Evolutionary conservation across 805 yeast genomes (phyloP).

Genomic region (Schwanniomyces yamadae): DNA sequence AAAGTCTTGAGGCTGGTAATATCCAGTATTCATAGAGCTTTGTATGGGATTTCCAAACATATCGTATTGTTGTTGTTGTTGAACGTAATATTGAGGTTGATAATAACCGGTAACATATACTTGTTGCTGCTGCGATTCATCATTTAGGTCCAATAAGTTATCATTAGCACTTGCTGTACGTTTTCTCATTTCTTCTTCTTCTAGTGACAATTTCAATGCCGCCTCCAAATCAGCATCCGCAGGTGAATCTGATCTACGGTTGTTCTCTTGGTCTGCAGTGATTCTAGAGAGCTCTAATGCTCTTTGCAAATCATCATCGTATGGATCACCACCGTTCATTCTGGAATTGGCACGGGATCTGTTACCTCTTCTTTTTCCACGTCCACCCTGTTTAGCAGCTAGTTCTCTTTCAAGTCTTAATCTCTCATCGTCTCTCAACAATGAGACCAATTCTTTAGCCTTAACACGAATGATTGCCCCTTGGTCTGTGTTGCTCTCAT

Average conservation of each 20-base stretch:
- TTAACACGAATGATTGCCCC: conserved; percentile 85
- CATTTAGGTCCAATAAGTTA: conserved; percentile 56
- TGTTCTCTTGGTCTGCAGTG: conserved; percentile 84
- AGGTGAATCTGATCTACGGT: conserved; percentile 43
- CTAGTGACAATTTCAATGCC: conserved; percentile 69
- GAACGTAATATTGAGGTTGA: conserved; percentile 14
- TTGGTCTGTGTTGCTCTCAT: conserved; percentile 77
- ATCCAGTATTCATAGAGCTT: conserved; percentile 53
- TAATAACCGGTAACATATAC: conserved; percentile 26
- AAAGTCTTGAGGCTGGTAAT: conserved; percentile 15
- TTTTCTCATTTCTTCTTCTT: conserved; percentile 71
- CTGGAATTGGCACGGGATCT: conserved; percentile 22
- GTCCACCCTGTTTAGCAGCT: conserved; percentile 31
- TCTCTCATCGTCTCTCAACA: conserved; percentile 80
- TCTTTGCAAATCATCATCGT: conserved; percentile 72
- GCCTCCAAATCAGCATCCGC: conserved; percentile 63
- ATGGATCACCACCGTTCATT: conserved; percentile 34
- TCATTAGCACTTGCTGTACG: conserved; percentile 37
- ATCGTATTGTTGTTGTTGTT: conserved; percentile 44
- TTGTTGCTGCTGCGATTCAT: conserved; percentile 28
- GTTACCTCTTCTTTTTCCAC: conserved; percentile 25
- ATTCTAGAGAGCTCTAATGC: conserved; percentile 78
- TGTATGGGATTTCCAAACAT: conserved; percentile 69
- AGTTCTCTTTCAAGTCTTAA: conserved; percentile 64
- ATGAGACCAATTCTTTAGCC: conserved; percentile 82